These are phyloP conservation scores for Pichia phayaonensis DNA, from an alignment of 805 yeast genomes.

Conservation along the genomic window DNA sequence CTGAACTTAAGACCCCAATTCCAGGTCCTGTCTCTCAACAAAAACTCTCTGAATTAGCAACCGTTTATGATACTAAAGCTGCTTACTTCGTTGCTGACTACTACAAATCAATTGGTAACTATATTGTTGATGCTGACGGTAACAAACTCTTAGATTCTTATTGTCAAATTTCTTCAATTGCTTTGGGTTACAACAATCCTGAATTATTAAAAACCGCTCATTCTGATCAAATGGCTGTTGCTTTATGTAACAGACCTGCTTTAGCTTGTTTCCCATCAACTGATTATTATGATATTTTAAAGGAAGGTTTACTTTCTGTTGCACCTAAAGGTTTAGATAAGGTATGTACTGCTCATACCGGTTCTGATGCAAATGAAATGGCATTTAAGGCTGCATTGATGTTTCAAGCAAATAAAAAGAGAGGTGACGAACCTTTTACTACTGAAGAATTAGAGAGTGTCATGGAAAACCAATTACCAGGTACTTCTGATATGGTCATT, in stretches of 20 bases:
- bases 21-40: constrained; percentile 42
- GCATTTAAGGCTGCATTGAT: constrained; percentile 68
- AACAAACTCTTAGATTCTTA: constrained; percentile 54
- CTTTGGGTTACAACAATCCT: constrained; percentile 66
- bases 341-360: constrained; percentile 61
- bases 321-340: constrained; percentile 56
- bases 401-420: constrained; percentile 43
- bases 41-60: constrained; percentile 32
- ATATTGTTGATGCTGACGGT: constrained; percentile 60
- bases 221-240: constrained; percentile 54
- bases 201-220: constrained; percentile 50
- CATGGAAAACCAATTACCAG: constrained; percentile 46
- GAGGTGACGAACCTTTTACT: constrained; percentile 41
- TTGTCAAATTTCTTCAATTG: constrained; percentile 68
- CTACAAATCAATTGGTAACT: constrained; percentile 56
- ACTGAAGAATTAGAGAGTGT: constrained; percentile 39
- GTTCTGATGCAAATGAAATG: constrained; percentile 64
- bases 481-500: constrained; percentile 45
- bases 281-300: constrained; percentile 43
- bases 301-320: constrained; percentile 44
- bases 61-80: constrained; percentile 54
- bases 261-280: constrained; percentile 55
- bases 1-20: constrained; percentile 34
- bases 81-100: constrained; percentile 60
- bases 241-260: constrained; percentile 63